Percentiles rank a stretch among this genome's conserved stretches.
Conservation (phyloP, 208 protist genomes). For the Crithidia mellificae region DNA sequence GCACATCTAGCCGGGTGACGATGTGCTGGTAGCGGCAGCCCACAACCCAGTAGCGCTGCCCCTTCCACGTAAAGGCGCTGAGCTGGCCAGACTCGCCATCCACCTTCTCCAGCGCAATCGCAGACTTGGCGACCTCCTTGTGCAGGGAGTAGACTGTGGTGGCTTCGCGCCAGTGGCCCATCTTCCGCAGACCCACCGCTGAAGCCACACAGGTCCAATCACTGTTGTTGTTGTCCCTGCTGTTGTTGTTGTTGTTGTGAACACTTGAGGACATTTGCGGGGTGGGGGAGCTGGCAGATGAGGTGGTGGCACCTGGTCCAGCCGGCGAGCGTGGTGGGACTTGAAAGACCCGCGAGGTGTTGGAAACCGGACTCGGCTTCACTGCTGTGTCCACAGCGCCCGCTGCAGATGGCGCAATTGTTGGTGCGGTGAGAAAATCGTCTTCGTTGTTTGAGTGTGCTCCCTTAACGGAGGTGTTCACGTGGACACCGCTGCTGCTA, state of each 20-base stretch:
- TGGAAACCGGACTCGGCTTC: background rate
- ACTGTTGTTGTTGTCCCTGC: background rate
- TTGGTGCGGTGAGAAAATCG: too few species aligned
- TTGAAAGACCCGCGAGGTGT: background rate
- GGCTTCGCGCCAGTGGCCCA: constrained; percentile 60
- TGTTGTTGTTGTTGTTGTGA: background rate
- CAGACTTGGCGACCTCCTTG: constrained; percentile 38
- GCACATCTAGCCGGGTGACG: constrained; percentile 64
- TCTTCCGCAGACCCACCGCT: constrained; percentile 70
- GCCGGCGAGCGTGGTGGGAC: background rate
- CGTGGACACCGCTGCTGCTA: background rate
- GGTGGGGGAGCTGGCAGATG: background rate
- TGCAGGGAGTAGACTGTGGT: constrained; percentile 32
- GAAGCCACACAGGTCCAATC: constrained; percentile 36
- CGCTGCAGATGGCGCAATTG: background rate
- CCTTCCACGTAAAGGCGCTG: constrained; percentile 45
- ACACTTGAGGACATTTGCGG: background rate
- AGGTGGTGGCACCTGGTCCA: background rate
- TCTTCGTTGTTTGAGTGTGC: background rate
- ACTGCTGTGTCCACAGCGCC: background rate
- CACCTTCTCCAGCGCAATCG: constrained; percentile 60
- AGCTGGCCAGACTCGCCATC: constrained; percentile 75
- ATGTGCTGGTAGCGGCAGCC: constrained; percentile 60
- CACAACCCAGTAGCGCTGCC: constrained; percentile 72
- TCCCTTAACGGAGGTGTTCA: background rate